Percentiles rank a stretch among this genome's conserved stretches.
These are phyloP conservation scores for Umbelopsis sp. DNA, from an alignment of 371 early-diverging fungal species.

Conservation along the genomic window DNA sequence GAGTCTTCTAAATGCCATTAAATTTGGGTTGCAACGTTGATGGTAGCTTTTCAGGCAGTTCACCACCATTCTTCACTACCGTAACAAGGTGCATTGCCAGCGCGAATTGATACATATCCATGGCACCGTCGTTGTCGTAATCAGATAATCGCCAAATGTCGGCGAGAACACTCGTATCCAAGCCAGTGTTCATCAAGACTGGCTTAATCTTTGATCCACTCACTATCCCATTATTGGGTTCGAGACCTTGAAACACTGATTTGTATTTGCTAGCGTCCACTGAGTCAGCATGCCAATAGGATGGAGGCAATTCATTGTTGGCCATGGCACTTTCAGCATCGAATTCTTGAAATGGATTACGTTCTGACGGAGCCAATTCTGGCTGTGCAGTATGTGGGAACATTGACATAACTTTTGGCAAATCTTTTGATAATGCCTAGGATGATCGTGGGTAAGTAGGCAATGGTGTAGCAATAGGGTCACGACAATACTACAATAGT, in stretches of 20 bases:
- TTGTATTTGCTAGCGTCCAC: constrained; percentile 37
- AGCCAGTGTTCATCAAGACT: constrained; percentile 46
- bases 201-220: constrained; percentile 47
- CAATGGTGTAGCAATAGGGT: not conserved
- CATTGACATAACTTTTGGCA: constrained; percentile 41
- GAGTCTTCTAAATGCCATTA: not conserved
- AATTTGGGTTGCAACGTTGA: constrained; percentile 25
- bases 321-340: constrained; percentile 13
- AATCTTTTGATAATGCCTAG: constrained; percentile 35
- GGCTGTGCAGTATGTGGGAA: constrained; percentile 40
- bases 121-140: constrained; percentile 54
- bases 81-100: constrained; percentile 50
- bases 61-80: constrained; percentile 37
- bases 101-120: constrained; percentile 57
- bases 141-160: constrained; percentile 62
- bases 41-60: constrained; percentile 33
- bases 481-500: not conserved
- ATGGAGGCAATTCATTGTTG: constrained; percentile 30
- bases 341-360: constrained; percentile 38
- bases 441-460: not conserved
- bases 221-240: constrained; percentile 49
- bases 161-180: constrained; percentile 44
- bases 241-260: constrained; percentile 33
- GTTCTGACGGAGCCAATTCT: constrained; percentile 33
- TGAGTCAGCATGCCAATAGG: constrained; percentile 40